Base-by-base conservation (phyloP, 305 asterid genomes). In the Andrographis paniculata region DNA sequence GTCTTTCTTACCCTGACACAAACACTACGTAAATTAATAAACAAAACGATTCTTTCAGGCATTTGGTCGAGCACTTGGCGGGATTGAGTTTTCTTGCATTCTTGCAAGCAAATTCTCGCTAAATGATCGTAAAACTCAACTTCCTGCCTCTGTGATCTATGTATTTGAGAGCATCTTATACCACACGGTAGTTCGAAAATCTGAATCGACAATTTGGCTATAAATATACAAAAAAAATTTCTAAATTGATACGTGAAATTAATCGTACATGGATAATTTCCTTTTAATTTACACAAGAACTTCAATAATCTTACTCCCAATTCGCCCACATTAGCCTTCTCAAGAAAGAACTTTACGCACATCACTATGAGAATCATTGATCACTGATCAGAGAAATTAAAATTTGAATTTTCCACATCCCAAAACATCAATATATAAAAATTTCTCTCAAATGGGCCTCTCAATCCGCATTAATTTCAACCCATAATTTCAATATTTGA, bases 21-120 rank as follows among this genome's bases (percentile, higher is more conserved):
- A 43, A 83, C 78, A 63, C 69, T 61, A 20, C 83, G 70, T 10
- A 95, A 89, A 20, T 79, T 70, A 87, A 85, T 70, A 20, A 64
- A 66, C 71, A 81, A 60, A 50, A 89, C 9, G 6, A 52, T 58
- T 60, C 77, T 69, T 20, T 75, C 56, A 1, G 93, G 87, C 75
- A 64, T 61, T 77, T 56, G 75, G 58, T 79, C 86, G 84, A 84
- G 48, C 79, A 58, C 6, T 31, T 63, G 80, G 73, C 78, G 73
- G 59, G 74, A 46, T 60, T 73, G 86, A 20, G 77, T 37, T 50
- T 64, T 65, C 69, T 73, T 82, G 87, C 94, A 84, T 60, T 79
- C 69, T 11, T 54, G 63, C 39, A 69, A 36, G 56, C 87, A 88
- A 53, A 23, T 13, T n/a, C 67, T 24, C 2, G 60, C 17, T n/a